Base-by-base conservation (phyloP, 2,329 filamentous ascomycete genomes). In the Dactylonectria macrodidyma region DNA sequence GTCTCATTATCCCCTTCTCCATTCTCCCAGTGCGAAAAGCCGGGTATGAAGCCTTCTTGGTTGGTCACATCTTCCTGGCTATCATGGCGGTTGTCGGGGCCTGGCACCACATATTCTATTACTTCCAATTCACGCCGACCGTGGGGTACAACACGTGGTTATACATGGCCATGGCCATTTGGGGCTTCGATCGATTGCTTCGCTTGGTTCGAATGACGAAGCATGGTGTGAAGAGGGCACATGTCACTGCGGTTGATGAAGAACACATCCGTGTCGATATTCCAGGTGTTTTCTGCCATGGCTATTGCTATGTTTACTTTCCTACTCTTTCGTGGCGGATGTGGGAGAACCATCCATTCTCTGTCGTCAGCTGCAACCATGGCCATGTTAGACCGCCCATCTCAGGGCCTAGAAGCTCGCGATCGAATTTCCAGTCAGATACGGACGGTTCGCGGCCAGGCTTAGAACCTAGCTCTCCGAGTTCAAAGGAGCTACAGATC, bases 271-370 rank as follows among this genome's bases (percentile, higher is more conserved):
- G 83, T 4, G 72, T 87, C 14, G 82, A 86, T 61, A 69, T 87
- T 12, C 75, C 75, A 1, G 82, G 80, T 4, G 67, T 84, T 6
- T 70, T 79, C 47, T 85, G 80, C 78, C 71, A 68, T n/a, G 4
- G 78, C 3, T 81, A 85, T 57, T 82, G 78, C 0, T 88, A 86
- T 64, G 75, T 83, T 0, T 87, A 86, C 72, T 87, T 89, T 70
- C 86, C 87, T 0, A 83, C 81, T 0, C 71, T 87, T 1, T 81
- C 62, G 2, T 71, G 76, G 68, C 76, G 80, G 9, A 71, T 78
- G 0, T 89, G 86, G 86, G 86, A 88, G 72, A 88, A 86, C 52
- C 87, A 89, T 71, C 87, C 87, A 0, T 89, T 89, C 71, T 87
- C 84, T 1, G 72, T 86, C 1, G 5, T 65, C 3, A 47, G 19